Conservation (phyloP, 805 yeast species). For the Debaryomyces prosopidis region DNA sequence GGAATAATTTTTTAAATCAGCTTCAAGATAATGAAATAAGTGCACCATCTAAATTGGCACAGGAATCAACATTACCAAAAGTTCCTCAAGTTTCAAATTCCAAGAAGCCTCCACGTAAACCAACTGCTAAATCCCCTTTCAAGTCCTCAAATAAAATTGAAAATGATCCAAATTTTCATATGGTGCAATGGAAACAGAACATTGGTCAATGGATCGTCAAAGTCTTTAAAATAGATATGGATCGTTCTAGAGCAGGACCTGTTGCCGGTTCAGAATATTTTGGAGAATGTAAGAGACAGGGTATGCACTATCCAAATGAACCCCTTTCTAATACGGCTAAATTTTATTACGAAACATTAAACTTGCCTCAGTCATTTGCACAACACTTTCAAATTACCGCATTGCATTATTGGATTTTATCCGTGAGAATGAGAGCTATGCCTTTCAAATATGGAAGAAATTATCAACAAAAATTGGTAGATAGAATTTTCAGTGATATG, state of each 20-base stretch:
- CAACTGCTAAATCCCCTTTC: slow-evolving; percentile 37
- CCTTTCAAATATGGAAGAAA: slow-evolving; percentile 86
- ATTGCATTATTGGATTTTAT: slow-evolving; percentile 90
- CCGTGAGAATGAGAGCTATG: slow-evolving; percentile 94
- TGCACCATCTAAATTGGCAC: slow-evolving; percentile 38
- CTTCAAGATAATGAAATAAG: slow-evolving; percentile 9
- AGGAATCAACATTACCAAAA: slow-evolving; percentile 42
- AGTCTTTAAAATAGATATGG: slow-evolving; percentile 81
- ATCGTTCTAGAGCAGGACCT: slow-evolving; percentile 87
- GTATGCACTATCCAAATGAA: slow-evolving; percentile 72
- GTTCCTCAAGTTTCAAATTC: slow-evolving; percentile 27
- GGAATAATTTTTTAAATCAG: slow-evolving; percentile 15
- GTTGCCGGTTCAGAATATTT: slow-evolving; percentile 89
- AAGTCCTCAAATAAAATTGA: slow-evolving; percentile 40
- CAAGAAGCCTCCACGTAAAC: slow-evolving; percentile 35
- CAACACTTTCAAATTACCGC: slow-evolving; percentile 95
- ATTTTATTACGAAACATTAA: slow-evolving; percentile 83
- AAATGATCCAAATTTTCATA: slow-evolving; percentile 33
- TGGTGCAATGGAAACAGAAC: slow-evolving; percentile 38
- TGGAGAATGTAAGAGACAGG: slow-evolving; percentile 85
- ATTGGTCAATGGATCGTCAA: slow-evolving; percentile 67
- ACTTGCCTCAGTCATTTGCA: slow-evolving; percentile 83
- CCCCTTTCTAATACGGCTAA: slow-evolving; percentile 69
- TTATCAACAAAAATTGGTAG: slow-evolving; percentile 90
- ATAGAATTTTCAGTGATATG: slow-evolving; percentile 85